Evolutionary conservation across 805 yeast genomes (phyloP).

Genomic region (Metschnikowia noctiluminum): DNA sequence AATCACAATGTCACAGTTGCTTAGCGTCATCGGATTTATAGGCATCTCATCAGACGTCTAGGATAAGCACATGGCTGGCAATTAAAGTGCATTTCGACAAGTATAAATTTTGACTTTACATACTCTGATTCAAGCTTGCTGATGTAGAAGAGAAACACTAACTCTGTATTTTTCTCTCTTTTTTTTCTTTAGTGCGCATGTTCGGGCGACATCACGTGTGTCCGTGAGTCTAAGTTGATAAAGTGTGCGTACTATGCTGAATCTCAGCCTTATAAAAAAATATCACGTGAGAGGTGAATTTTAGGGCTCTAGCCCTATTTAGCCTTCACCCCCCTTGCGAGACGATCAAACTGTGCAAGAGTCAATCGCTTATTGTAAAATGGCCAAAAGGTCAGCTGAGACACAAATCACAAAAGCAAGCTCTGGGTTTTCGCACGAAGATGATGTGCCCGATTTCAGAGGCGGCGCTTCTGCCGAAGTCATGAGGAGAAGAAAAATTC

Average conservation of each 20-base stretch:
- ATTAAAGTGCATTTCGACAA: no score
- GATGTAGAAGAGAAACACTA: slow-evolving; percentile 19
- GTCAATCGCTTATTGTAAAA: slow-evolving; percentile 15
- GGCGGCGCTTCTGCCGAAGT: slow-evolving; percentile 52
- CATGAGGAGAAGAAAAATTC: slow-evolving; percentile 67
- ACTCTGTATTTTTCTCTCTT: slow-evolving; percentile 10
- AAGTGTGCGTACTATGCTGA: neutral
- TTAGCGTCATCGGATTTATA: no score
- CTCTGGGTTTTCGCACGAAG: slow-evolving; percentile 15
- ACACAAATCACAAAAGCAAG: slow-evolving; percentile 60
- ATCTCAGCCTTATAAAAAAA: neutral
- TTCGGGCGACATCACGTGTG: slow-evolving; percentile 11
- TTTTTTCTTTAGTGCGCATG: slow-evolving; percentile 9
- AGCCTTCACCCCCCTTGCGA: neutral
- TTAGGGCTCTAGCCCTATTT: slow-evolving; percentile 17
- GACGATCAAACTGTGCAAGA: neutral
- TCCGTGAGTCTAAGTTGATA: neutral
- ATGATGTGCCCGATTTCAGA: slow-evolving; percentile 30
- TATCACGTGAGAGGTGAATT: neutral
- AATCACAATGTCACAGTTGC: no score
- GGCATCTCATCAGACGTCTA: neutral
- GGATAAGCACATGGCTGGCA: neutral
- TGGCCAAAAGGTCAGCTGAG: slow-evolving; percentile 70
- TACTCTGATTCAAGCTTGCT: slow-evolving; percentile 30
- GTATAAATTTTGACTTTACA: slow-evolving; percentile 12